A percentile compares a stretch with the other conserved stretches of the same genome.
Evolutionary conservation across 805 yeast species (phyloP).

Genomic region (Zygotorulaspora sp.): DNA sequence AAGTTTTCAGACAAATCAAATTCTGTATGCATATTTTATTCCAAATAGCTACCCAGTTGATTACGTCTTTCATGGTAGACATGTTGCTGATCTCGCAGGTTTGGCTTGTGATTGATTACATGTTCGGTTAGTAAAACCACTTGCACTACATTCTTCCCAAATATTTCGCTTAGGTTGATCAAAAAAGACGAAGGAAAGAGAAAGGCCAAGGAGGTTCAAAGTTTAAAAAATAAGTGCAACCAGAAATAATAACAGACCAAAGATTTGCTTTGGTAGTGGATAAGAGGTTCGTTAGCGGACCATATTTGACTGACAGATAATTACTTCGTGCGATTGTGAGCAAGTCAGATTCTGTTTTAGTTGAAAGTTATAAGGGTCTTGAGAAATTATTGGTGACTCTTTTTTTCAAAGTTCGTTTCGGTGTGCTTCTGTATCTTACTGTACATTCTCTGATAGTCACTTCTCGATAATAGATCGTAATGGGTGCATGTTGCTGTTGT

Average conservation of each 20-base stretch:
- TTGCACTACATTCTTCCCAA: too few relatives aligned
- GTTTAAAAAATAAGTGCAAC: conserved; percentile 3
- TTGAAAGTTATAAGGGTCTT: neutral
- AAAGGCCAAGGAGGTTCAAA: conserved; percentile 1
- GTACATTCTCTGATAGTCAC: neutral
- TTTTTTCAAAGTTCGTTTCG: neutral
- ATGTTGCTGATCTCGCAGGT: too few relatives aligned
- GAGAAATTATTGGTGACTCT: neutral
- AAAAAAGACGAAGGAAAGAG: conserved; percentile 4
- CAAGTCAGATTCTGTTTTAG: neutral
- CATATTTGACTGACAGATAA: neutral
- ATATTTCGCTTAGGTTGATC: conserved; percentile 2
- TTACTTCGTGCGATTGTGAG: neutral
- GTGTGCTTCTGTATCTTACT: neutral
- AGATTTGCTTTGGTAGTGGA: neutral
- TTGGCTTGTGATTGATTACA: too few relatives aligned
- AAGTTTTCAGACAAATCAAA: neutral
- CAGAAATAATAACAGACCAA: neutral
- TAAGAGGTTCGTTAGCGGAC: neutral
- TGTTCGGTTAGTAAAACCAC: too few relatives aligned
- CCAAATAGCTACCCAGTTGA: neutral
- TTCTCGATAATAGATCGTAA: conserved; percentile 15
- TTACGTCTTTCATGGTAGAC: too few relatives aligned
- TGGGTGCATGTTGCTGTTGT: conserved; percentile 56
- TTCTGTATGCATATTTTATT: neutral